Evolutionary conservation across 148 eudicot genomes (phyloP).

Genomic region (Fagopyrum tataricum): DNA sequence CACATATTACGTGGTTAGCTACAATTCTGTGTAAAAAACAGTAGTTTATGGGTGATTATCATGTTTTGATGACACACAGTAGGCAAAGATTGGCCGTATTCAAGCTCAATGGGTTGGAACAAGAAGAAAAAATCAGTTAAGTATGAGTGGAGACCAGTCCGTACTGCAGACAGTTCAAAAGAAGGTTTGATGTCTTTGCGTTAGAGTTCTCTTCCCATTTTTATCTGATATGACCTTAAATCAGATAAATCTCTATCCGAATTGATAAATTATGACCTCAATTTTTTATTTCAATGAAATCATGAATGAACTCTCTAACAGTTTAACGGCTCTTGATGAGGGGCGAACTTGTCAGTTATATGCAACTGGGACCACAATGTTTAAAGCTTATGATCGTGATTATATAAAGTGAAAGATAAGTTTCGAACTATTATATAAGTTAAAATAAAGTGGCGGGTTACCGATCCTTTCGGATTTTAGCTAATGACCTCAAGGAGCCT

Average conservation of each 20-base stretch:
- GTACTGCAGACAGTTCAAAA: constrained; percentile 13
- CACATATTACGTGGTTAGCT: no score
- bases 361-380: not conserved
- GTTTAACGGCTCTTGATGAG: not conserved
- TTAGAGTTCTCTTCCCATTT: no score
- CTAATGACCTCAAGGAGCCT: not conserved
- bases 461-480: not conserved
- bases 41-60: no score
- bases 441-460: not conserved
- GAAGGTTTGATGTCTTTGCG: constrained; percentile 14
- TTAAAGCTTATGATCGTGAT: not conserved
- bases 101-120: constrained; percentile 17
- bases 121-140: constrained; percentile 14
- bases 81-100: constrained; percentile 8
- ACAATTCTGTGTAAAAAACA: no score
- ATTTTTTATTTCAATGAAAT: no score
- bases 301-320: not conserved
- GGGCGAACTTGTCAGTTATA: not conserved
- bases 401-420: not conserved
- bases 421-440: not conserved
- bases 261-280: not conserved
- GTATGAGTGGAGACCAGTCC: not conserved
- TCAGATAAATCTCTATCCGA: not conserved
- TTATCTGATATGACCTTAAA: not conserved
- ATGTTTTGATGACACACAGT: constrained; percentile 13